Evolutionary conservation across 108 stramenopile genomes (phyloP), one percentile per base, ranked within the genome.

Genomic region (Aureococcus anophagefferens): DNA sequence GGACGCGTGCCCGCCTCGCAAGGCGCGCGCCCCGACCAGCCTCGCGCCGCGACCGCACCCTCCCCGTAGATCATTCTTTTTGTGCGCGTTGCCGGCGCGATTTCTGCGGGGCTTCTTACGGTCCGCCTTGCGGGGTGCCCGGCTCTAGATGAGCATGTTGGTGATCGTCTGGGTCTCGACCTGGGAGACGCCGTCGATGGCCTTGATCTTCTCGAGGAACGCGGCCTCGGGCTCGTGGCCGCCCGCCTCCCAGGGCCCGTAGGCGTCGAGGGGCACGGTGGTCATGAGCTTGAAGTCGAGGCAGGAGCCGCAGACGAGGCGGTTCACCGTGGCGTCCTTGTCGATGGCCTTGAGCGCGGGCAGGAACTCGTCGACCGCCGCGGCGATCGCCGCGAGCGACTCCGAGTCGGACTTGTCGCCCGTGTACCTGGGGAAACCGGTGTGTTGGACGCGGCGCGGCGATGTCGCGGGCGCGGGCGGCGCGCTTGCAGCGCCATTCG

Each of bases 121-220:
- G n/a, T n/a, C n/a, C n/a, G n/a, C n/a, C n/a, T n/a, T n/a, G n/a
- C n/a, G n/a, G n/a, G n/a, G n/a, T n/a, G n/a, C n/a, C n/a, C n/a
- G n/a, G n/a, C n/a, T n/a, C 40, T 84, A 88, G 72, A 90, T 81
- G 34, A 76, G 77, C 85, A 88, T 86, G 72, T 86, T 79, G 62
- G 92, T 93, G 66, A 82, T 86, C 67, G 89, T 91, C 74, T 94
- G 93, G 67, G 93, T 93, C 79, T 93, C 93, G 34, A 92, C 85
- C 69, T 86, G 78, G 35, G 90, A 83, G 30, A 94, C 80, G 29
- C 93, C 93, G 29, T 89, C 87, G 80, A 94, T 94, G 16, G 80
- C 85, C 79, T 88, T 85, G 69, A 91, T 72, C 79, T 87, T 90
- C 67, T 35, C 89, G 74, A 93, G 76, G 84, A 93, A 91, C 62